Evolutionary conservation across 2,329 filamentous ascomycete genomes (phyloP), one percentile per base, ranked within the genome.

Genomic region (Pseudogymnoascus sp.): DNA sequence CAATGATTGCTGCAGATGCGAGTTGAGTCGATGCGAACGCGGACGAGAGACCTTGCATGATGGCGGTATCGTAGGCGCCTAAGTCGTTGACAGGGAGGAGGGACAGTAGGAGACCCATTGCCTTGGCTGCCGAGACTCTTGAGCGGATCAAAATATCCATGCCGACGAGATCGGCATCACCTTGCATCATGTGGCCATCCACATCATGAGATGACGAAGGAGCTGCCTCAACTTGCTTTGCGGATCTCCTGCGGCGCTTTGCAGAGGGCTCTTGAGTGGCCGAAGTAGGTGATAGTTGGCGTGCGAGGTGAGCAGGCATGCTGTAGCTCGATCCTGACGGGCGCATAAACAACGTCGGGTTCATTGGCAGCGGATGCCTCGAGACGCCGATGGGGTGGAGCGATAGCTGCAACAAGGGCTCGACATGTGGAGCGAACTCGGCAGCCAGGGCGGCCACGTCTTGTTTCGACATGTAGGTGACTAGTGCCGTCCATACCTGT

Each of bases 131-230:
- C 64, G 86, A 89, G n/a, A 95, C 88, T 67, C 93, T 90, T 6
- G 92, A 96, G 65, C 93, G 86, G 59, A 97, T 85, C 74, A 99
- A 84, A 5, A 87, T 87, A 64, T 99, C 94, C 69, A 89, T 84
- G 33, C 94, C 92, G 25, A 99, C 92, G 42, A 99, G 81, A 71
- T 99, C 95, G 55, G 97, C 88, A 70, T 99, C 95, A 60, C 95
- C 94, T 72, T 93, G 90, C 79, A 99, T 92, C 88, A 99, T 97
- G 68, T 96, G 92, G 8, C 92, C 94, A 73, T 99, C 94, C 16
- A 99, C 91, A 73, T 99, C 96, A 75, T 99, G 94, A 1, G 89
- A 84, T n/a, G 89, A 79, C n/a, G 78, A 83, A 1, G 83, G 77
- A 1, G 83, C 78, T 7, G 82, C 76, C 28, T 92, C 88, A 62